Evolutionary conservation across 176 grass and related monocot species (phyloP).

Genomic region (Paspalum notatum): DNA sequence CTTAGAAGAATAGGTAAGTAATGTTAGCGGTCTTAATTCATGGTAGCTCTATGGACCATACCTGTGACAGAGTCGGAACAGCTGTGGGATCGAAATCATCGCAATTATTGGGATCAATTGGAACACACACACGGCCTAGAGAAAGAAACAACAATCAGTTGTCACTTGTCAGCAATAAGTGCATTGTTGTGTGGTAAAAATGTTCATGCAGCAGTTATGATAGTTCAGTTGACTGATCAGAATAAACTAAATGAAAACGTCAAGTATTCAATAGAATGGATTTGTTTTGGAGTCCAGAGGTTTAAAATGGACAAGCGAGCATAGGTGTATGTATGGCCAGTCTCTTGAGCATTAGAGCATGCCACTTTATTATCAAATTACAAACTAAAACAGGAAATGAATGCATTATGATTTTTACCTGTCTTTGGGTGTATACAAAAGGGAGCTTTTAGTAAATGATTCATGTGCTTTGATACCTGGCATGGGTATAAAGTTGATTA

Average conservation of each 20-base stretch:
- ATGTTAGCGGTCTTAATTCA: background rate
- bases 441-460: slow-evolving; percentile 95
- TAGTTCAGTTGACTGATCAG: too few relatives aligned
- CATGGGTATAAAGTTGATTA: slow-evolving; percentile 23
- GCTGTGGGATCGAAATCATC: slow-evolving; percentile 84
- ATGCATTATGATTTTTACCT: slow-evolving; percentile 44
- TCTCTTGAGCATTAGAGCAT: background rate
- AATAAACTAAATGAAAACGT: background rate
- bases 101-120: slow-evolving; percentile 81
- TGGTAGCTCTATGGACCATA: slow-evolving; percentile 36
- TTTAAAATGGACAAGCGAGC: slow-evolving; percentile 15
- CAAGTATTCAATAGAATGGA: background rate
- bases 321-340: too few relatives aligned
- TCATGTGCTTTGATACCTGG: slow-evolving; percentile 97
- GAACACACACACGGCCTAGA: slow-evolving; percentile 82
- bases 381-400: background rate
- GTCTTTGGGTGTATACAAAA: slow-evolving; percentile 96
- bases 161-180: slow-evolving; percentile 9
- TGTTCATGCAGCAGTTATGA: background rate
- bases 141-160: slow-evolving; percentile 20
- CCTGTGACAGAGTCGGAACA: slow-evolving; percentile 77
- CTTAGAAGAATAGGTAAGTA: slow-evolving; percentile 14
- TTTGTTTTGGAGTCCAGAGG: background rate
- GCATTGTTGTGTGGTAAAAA: background rate
- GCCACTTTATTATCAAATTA: background rate